Evolutionary conservation across 2,329 filamentous ascomycete genomes (phyloP).

Genomic region (Penicillium verrucosum): DNA sequence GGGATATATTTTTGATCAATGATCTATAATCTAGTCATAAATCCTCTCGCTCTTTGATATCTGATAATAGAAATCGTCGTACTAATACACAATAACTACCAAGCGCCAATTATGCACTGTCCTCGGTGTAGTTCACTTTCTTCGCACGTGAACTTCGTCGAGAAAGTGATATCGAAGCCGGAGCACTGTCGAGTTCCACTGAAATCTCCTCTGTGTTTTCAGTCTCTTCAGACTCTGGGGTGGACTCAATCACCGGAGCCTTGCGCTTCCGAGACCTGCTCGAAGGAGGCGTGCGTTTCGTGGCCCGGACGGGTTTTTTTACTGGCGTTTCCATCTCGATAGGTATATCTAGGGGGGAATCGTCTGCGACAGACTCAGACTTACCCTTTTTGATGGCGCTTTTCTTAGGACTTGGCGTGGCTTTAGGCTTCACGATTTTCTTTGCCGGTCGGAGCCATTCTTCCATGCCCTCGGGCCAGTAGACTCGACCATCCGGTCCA

Average conservation of each 20-base stretch:
- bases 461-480: conserved; percentile 87
- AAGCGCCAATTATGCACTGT: conserved; percentile 22
- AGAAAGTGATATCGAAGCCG: conserved; percentile 9
- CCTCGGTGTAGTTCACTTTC: conserved; percentile 37
- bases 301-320: conserved; percentile 14
- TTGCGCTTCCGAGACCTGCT: conserved; percentile 31
- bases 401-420: conserved; percentile 20
- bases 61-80: neutral
- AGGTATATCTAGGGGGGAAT: conserved; percentile 4
- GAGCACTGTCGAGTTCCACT: conserved; percentile 1
- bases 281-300: conserved; percentile 19
- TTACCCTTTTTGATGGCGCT: conserved; percentile 21
- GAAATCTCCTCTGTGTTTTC: conserved; percentile 15
- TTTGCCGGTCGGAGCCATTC: conserved; percentile 85
- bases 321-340: conserved; percentile 14
- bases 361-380: conserved; percentile 12
- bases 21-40: neutral
- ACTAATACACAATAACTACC: neutral
- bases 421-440: conserved; percentile 43
- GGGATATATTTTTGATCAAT: neutral
- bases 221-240: conserved; percentile 28
- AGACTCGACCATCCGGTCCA: conserved; percentile 74
- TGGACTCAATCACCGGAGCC: conserved; percentile 24
- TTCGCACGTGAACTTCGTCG: conserved; percentile 34
- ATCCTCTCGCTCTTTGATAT: neutral